Base-by-base conservation (phyloP, 495 filamentous ascomycete species). In the Podospora sp. region DNA sequence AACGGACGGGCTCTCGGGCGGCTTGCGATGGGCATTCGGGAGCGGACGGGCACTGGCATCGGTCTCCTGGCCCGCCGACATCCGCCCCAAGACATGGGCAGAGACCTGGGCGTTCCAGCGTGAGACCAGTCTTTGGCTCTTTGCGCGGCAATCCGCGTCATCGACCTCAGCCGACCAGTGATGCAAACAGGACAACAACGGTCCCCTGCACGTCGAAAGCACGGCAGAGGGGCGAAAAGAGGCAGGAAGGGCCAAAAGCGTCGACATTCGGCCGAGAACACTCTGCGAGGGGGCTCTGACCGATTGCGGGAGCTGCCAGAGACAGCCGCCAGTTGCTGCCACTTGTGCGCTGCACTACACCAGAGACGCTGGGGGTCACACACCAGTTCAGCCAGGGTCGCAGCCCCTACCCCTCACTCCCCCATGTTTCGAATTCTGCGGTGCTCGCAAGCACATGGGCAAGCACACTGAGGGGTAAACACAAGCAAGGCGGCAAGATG, bases 31-130 rank as follows among this genome's bases (percentile, higher is more conserved):
- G 56, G 3, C 25, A n/a, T 26, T 57, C 26, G 22, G n/a, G 33
- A 27, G 22, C 61, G 49, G 49, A 36, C 46, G 33, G 49, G 22
- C 49, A 24, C 1, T 46, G 7, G 40, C 49, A 21, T 63, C 61
- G 61, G 61, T 25, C 12, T 21, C 22, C 22, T 50, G 36, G 61
- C 24, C 61, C 22, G 35, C 36, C 33, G 40, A 29, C 49, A 50
- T 35, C 61, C 61, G 33, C 61, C 40, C 24, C n/a, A 24, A 25
- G 24, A 27, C 24, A 14, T 21, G 36, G 26, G 25, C 61, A 40
- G 33, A 63, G 61, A 53, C 61, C 25, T 63, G 24, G 49, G 40
- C 61, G 61, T 63, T 63, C 61, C 61, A 63, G 61, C 25, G 21
- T 63, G 61, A 63, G 61, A 62, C 59, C 36, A 22, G 21, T 24